Base-by-base conservation (phyloP, 331 rosid genomes). In the Saraca asoca region DNA sequence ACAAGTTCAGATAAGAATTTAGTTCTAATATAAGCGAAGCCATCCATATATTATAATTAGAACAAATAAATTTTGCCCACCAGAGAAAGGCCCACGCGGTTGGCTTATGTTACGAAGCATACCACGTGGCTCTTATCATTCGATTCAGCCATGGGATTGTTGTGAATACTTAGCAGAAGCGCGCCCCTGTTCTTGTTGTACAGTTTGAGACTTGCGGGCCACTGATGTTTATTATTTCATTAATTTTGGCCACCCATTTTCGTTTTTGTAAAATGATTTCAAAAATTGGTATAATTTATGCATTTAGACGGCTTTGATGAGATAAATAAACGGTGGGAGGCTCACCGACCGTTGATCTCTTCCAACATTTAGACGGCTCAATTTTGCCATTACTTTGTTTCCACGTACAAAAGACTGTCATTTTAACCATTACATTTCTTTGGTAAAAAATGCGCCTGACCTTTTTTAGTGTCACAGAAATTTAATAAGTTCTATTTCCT, bases 321-420 rank as follows among this genome's bases (percentile, higher is more conserved):
- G 63, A 55, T 43, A 24, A 38, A 39, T 39, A 14, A 75, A 59
- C 14, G 59, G 13, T 29, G 11, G 35, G 78, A 39, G 49, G 78
- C 80, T 79, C 72, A 66, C 83, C 80, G 80, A 79, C 83, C 69
- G 73, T 75, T 75, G 78, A 66, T 80, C 5, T 6, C 7, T 46
- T 24, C 31, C 3, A 1, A 24, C 31, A 24, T 24, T n/a, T n/a
- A n/a, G n/a, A n/a, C n/a, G n/a, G n/a, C n/a, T n/a, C n/a, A n/a
- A n/a, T n/a, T n/a, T n/a, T n/a, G n/a, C 31, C 31, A 24, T 24
- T 24, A 24, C 31, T 1, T 24, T 24, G 31, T 24, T 24, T 24
- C 31, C 31, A 24, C 31, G 31, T 24, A 24, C 31, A 24, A 24
- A 24, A 24, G 31, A 1, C 31, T 24, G 2, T 52, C 39, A 15